Base-by-base conservation (phyloP, 352 stramenopile genomes). In the Pythium chondricola region DNA sequence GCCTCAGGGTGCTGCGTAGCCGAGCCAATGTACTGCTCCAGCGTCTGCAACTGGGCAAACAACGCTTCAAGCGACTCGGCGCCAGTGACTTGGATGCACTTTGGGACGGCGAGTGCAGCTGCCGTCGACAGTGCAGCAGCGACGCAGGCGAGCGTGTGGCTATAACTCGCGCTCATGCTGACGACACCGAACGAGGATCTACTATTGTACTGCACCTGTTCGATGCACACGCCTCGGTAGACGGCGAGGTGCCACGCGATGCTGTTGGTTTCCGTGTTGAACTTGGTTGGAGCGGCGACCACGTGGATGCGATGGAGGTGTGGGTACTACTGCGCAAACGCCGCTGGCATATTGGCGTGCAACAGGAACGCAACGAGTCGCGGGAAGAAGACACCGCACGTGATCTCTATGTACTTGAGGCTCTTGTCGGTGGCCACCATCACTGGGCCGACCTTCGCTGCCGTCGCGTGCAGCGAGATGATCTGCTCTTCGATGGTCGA, bases 351-450 rank as follows among this genome's bases (percentile, higher is more conserved):
- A 46, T 58, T 64, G 36, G 35, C 67, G 14, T 59, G 31, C 14
- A 83, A 46, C 65, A 72, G 68, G 31, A 69, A 66, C 37, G 65
- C 30, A 7, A 31, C 63, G 16, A 85, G 48, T n/a, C 58, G 63
- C 10, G 74, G 74, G 44, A 85, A 76, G 58, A 83, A 85, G 10
- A 59, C 35, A 4, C 59, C 32, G 31, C 71, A 82, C 5, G 60
- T 65, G 5, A 58, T 52, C 37, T 77, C 65, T 49, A 82, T 74
- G 56, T 71, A 81, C 24, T 65, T 66, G 30, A 64, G 21, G 20
- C 63, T 74, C 25, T 65, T 63, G n/a, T 75, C 56, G 2, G 71
- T 79, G 39, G 83, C 43, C n/a, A 85, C 43, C 35, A 77, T 75
- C 37, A 79, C 69, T 2, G 71, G 71, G 4, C 71, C 74, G 18